These are phyloP conservation scores for Penicillium capsulatum DNA, from an alignment of 2,329 filamentous ascomycete genomes.

Conservation along the genomic window DNA sequence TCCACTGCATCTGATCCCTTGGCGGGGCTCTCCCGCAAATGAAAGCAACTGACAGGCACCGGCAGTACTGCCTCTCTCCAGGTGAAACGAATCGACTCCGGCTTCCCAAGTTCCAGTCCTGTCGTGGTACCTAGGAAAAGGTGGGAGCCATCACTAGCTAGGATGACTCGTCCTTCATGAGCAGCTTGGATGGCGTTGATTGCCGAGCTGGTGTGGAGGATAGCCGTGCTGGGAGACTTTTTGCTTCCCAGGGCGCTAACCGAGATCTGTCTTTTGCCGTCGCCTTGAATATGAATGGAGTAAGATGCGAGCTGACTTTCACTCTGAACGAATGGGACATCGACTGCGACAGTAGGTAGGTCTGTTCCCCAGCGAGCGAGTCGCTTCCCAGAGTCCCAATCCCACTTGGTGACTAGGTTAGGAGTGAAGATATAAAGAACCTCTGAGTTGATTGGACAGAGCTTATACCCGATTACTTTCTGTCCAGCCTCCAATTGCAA, in stretches of 20 bases:
- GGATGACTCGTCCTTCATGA: conserved; percentile 31
- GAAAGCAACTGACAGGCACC: conserved; percentile 63
- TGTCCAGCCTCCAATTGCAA: conserved; percentile 55
- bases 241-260: conserved; percentile 21
- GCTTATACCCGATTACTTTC: conserved; percentile 48
- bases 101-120: conserved; percentile 28
- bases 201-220: conserved; percentile 29
- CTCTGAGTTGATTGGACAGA: conserved; percentile 50
- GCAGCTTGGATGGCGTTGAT: conserved; percentile 31
- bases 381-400: conserved; percentile 52
- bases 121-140: conserved; percentile 58
- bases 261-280: conserved; percentile 37
- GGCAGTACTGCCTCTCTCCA: conserved; percentile 55
- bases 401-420: conserved; percentile 54
- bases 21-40: conserved; percentile 50
- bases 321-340: conserved; percentile 23
- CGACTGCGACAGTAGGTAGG: conserved; percentile 32
- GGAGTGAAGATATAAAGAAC: conserved; percentile 53
- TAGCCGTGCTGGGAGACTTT: conserved; percentile 18
- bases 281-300: conserved; percentile 34
- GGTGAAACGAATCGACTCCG: conserved; percentile 43
- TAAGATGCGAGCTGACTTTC: conserved; percentile 34
- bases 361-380: conserved; percentile 44
- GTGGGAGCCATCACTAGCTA: conserved; percentile 39
- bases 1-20: conserved; percentile 54